Conservation (phyloP, 768 basidiomycete genomes). For the Leccinum disarticulatum region DNA sequence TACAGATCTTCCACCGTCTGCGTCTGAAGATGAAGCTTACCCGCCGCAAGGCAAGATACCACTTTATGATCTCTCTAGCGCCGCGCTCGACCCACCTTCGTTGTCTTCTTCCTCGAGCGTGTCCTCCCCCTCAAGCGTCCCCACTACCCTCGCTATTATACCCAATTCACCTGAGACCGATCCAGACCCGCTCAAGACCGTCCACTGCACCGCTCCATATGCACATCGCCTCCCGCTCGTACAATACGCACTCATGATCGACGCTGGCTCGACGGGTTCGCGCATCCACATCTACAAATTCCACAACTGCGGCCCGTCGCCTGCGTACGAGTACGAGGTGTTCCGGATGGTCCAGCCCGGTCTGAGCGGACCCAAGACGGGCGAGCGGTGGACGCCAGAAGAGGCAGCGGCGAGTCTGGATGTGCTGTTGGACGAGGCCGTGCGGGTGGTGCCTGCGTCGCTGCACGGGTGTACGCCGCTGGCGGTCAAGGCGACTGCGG, state of each 20-base stretch:
- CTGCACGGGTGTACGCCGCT: constrained; percentile 75
- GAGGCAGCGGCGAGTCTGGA: constrained; percentile 81
- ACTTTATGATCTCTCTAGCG: not conserved
- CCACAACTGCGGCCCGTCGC: constrained; percentile 78
- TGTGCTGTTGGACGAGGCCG: constrained; percentile 75
- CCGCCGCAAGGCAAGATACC: constrained; percentile 21
- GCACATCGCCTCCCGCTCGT: constrained; percentile 55
- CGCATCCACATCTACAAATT: constrained; percentile 99
- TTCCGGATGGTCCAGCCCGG: constrained; percentile 85
- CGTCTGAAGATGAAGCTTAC: constrained; percentile 25
- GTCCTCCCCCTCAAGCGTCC: constrained; percentile 1
- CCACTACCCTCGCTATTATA: not conserved
- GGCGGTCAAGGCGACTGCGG: constrained; percentile 92
- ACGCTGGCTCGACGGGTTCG: constrained; percentile 96
- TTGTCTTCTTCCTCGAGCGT: not conserved
- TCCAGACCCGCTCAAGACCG: constrained; percentile 69
- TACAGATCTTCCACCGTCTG: constrained; percentile 18
- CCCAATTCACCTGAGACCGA: constrained; percentile 71
- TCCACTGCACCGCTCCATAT: constrained; percentile 64
- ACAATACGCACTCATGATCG: constrained; percentile 95
- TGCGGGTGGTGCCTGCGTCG: constrained; percentile 67
- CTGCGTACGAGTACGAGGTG: constrained; percentile 88
- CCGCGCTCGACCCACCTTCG: not conserved
- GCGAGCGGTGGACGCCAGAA: constrained; percentile 39
- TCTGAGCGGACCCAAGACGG: constrained; percentile 51